Evolutionary conservation across 176 grass and related monocot species (phyloP).

Genomic region (Poa pratensis): DNA sequence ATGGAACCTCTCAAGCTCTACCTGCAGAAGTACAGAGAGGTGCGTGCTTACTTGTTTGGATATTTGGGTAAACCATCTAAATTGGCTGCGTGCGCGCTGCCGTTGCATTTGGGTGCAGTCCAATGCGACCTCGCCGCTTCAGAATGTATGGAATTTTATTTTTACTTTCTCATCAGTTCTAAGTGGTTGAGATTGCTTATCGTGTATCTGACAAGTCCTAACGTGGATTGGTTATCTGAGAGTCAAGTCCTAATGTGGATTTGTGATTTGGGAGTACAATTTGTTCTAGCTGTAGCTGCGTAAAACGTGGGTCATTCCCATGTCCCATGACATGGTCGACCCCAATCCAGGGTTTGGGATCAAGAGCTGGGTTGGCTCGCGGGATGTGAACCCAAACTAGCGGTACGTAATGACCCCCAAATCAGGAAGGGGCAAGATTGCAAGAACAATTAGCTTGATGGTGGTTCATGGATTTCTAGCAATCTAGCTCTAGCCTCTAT

Average conservation of each 20-base stretch:
- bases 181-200: neutral
- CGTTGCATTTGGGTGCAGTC: neutral
- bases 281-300: neutral
- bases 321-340: neutral
- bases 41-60: slow-evolving; percentile 11
- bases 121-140: neutral
- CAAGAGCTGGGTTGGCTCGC: neutral
- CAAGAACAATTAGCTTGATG: neutral
- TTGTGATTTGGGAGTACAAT: neutral
- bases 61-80: neutral
- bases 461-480: neutral
- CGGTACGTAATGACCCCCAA: neutral
- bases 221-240: neutral
- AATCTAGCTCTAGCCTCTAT: neutral
- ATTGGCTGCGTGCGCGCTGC: neutral
- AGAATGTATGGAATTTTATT: neutral
- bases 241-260: neutral
- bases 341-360: neutral
- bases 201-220: neutral
- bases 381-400: neutral
- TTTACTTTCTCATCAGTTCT: neutral
- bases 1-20: slow-evolving; percentile 72
- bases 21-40: slow-evolving; percentile 77
- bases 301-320: neutral
- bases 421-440: neutral